phyloP scores from a whole-genome alignment of 768 basidiomycete genomes.

The Paxillus ammoniavirescens region DNA sequence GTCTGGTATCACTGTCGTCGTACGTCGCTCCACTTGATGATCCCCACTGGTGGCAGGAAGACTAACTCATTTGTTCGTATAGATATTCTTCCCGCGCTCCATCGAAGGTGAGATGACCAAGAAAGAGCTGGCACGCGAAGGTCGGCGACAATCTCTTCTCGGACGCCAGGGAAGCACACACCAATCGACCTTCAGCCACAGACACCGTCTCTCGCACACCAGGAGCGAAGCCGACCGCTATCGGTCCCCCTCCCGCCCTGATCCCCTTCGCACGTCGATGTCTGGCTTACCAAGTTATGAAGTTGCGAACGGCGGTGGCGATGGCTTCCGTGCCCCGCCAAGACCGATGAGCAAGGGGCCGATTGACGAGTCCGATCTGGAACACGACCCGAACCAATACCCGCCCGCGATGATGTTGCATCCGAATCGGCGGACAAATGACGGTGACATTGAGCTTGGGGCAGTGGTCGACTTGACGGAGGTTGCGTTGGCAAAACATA shows the following conservation, averaged over 20 bases:
- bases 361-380: slow-evolving; percentile 29
- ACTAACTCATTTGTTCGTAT: background rate
- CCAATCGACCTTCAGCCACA: background rate
- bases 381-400: background rate
- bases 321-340: background rate
- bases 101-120: slow-evolving; percentile 61
- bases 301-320: slow-evolving; percentile 19
- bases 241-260: background rate
- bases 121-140: slow-evolving; percentile 41
- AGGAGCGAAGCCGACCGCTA: background rate
- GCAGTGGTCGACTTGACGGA: slow-evolving; percentile 34
- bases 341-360: slow-evolving; percentile 26
- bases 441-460: slow-evolving; percentile 23
- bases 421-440: slow-evolving; percentile 25
- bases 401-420: slow-evolving; percentile 11
- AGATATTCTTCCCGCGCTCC: slow-evolving; percentile 87
- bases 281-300: slow-evolving; percentile 31
- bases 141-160: background rate
- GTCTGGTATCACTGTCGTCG: slow-evolving; percentile 72
- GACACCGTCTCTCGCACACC: background rate
- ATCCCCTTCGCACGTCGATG: slow-evolving; percentile 15
- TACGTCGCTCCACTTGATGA: slow-evolving; percentile 32
- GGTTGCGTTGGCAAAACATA: slow-evolving; percentile 44
- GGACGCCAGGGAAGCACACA: slow-evolving; percentile 16
- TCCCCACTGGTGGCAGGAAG: background rate